Evolutionary conservation across 768 basidiomycete species (phyloP), one percentile per base, ranked within the genome.

Genomic region (Collybiopsis luxurians): DNA sequence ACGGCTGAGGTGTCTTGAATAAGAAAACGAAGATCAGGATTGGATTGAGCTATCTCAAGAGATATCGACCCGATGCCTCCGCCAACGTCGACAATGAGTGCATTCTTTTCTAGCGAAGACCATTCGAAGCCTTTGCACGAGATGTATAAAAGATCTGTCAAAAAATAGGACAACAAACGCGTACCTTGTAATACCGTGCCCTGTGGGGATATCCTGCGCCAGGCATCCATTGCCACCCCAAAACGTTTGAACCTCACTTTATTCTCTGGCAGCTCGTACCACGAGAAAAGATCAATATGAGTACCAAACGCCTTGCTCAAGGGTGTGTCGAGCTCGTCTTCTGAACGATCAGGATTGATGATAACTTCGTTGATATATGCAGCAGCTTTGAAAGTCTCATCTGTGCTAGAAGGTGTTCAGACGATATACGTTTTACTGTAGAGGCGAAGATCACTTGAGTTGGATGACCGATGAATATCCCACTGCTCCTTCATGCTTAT

Each of bases 341-440:
- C 61, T 1, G 69, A 66, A 17, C 30, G 28, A 19, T 69, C 65
- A 13, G 3, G 13, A 4, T 1, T 31, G 19, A 46, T 51, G 5
- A 24, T 17, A n/a, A 24, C n/a, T 7, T 44, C 19, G 28, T 31
- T 0, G 7, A 46, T 34, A 13, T 34, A 28, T 7, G 86, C 84
- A 12, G 87, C 82, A 1, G 87, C 78, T 68, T 91, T 91, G 73
- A 84, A 82, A 36, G 90, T 78, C 64, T 91, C 90, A 63, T 91
- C 89, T 6, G 86, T 79, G 31, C 31, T 34, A 34, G 31, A 34
- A 34, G 13, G 13, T 6, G 6, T 34, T 34, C 31, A 34, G 31
- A 13, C 34, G 36, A 5, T 49, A 31, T n/a, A n/a, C n/a, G n/a
- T 13, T 34, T 34, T 34, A 34, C 31, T 34, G 5, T 34, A 6